A percentile compares a stretch with the other conserved stretches of the same genome.
Conservation (phyloP, 208 protist genomes). For the Trypanosoma avium region DNA sequence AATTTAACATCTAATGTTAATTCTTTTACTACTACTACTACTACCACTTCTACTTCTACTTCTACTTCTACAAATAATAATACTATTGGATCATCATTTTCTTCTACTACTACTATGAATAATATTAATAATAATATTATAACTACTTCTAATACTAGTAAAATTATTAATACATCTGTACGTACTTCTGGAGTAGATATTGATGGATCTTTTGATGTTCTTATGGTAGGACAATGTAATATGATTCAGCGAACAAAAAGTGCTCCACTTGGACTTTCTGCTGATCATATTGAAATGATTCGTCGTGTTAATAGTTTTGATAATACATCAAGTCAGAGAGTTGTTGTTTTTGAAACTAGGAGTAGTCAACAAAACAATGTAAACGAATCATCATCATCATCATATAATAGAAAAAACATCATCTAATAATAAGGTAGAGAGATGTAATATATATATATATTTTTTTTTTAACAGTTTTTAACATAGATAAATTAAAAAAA, state of each 20-base stretch:
- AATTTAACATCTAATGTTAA: too few species aligned
- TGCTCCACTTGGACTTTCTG: constrained; percentile 29
- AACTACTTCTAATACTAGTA: not conserved
- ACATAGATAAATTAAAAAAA: too few species aligned
- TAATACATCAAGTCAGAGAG: constrained; percentile 65
- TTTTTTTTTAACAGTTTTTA: too few species aligned
- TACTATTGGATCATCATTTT: not conserved
- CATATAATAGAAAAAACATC: not conserved
- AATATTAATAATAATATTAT: not conserved
- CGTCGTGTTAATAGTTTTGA: constrained; percentile 81
- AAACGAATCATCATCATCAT: not conserved
- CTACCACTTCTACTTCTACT: too few species aligned
- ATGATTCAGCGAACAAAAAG: constrained; percentile 12
- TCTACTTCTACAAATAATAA: too few species aligned
- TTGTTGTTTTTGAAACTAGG: constrained; percentile 71
- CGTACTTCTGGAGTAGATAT: constrained; percentile 2
- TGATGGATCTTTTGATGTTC: constrained; percentile 15
- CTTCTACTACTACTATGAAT: not conserved
- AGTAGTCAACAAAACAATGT: not conserved
- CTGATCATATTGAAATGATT: constrained; percentile 78
- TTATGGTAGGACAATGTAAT: constrained; percentile 20
- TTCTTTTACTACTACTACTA: too few species aligned
- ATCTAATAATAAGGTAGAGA: too few species aligned
- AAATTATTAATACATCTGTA: not conserved
- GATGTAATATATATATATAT: too few species aligned